Percentiles rank a stretch among this genome's conserved stretches.
These are phyloP conservation scores for Cyclotella choctawhatcheeana DNA, from an alignment of 108 stramenopile genomes.

Conservation along the genomic window DNA sequence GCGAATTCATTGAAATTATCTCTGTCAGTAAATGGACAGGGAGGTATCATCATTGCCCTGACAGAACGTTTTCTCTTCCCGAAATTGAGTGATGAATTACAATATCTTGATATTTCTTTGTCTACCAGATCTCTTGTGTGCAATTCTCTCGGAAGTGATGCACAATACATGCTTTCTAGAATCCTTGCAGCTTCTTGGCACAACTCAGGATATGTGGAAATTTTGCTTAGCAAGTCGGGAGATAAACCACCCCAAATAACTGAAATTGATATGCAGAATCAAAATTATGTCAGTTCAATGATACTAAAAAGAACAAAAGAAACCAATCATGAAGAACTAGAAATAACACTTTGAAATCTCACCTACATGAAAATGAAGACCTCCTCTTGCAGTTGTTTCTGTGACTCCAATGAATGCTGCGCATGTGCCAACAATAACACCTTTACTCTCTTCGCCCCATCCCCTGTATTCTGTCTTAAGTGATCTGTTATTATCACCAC, in stretches of 20 bases:
- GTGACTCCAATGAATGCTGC: not conserved
- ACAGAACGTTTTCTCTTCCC: not conserved
- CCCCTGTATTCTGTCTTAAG: slow-evolving; percentile 7
- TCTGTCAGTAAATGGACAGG: slow-evolving; percentile 5
- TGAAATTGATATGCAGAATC: not conserved
- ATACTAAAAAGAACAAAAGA: not conserved
- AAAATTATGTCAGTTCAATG: not conserved
- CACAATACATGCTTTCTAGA: not conserved
- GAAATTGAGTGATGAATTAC: not conserved
- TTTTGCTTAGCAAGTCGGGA: not conserved
- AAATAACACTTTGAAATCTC: not conserved
- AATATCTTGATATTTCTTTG: not conserved
- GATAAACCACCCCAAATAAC: not conserved
- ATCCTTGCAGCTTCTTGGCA: not conserved
- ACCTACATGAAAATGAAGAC: slow-evolving; percentile 7
- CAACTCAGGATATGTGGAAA: not conserved
- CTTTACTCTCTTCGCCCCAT: not conserved
- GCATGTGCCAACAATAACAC: not conserved
- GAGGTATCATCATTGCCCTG: not conserved
- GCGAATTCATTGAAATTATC: not conserved
- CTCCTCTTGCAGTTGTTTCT: not conserved
- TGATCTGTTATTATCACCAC: slow-evolving; percentile 11
- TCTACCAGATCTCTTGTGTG: not conserved
- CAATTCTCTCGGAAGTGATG: not conserved
- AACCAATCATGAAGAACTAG: not conserved